phyloP scores from a whole-genome alignment of 306 rosid species.

The Lathyrus oleraceus region DNA sequence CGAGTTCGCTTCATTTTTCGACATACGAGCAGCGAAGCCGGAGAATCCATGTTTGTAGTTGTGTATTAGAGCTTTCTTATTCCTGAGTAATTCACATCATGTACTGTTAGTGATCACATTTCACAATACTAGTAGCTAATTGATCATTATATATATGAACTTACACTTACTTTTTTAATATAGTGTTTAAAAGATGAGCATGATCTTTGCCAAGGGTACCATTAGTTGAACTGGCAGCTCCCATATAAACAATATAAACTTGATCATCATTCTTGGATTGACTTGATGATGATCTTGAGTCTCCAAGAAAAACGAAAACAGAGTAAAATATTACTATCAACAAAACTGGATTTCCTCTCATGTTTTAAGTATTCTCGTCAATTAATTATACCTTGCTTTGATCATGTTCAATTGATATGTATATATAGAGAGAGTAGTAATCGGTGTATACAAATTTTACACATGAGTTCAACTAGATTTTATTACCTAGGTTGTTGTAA shows the following conservation, averaged over 20 bases:
- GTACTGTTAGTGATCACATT: background rate
- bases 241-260: conserved; percentile 88
- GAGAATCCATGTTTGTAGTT: conserved; percentile 83
- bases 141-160: background rate
- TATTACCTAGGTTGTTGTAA: too few species aligned
- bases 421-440: too few species aligned
- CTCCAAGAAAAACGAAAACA: conserved; percentile 35
- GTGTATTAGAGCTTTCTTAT: conserved; percentile 56
- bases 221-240: conserved; percentile 53
- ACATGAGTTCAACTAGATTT: too few species aligned
- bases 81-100: conserved; percentile 38
- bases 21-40: conserved; percentile 76
- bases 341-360: conserved; percentile 21
- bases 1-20: conserved; percentile 57
- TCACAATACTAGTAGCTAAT: background rate
- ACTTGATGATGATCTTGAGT: background rate
- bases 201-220: conserved; percentile 57
- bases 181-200: conserved; percentile 49
- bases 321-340: background rate
- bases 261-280: conserved; percentile 18
- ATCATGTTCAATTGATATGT: conserved; percentile 4
- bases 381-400: background rate
- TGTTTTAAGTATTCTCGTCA: background rate
- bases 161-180: conserved; percentile 50
- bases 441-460: too few species aligned